Evolutionary conservation across 106 monocot genomes (phyloP).

Genomic region (Apostasia shenzhenica): DNA sequence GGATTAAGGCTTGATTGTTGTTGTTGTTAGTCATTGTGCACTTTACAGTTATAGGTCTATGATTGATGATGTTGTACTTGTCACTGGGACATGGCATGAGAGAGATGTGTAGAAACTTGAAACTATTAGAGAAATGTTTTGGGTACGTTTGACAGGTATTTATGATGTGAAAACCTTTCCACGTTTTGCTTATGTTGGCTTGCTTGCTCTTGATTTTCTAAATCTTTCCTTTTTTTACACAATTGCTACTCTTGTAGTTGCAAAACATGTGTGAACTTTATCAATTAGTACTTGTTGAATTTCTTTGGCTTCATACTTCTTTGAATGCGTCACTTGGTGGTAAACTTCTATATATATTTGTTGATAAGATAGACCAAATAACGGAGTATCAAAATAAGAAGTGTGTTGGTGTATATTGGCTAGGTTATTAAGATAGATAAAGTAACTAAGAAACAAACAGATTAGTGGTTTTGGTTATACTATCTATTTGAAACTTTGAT

Average conservation of each 20-base stretch:
- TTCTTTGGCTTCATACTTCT: slow-evolving; percentile 92
- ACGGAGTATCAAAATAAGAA: no score
- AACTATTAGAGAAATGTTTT: slow-evolving; percentile 84
- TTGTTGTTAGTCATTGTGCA: no score
- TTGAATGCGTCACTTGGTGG: slow-evolving; percentile 97
- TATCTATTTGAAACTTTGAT: no score
- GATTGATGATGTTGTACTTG: slow-evolving; percentile 99
- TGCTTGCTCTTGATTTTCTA: background rate
- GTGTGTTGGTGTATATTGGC: no score
- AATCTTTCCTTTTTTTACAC: slow-evolving; percentile 18
- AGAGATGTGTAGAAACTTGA: slow-evolving; percentile 81
- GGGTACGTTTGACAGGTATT: slow-evolving; percentile 99
- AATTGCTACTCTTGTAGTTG: slow-evolving; percentile 89
- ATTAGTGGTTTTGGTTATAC: no score
- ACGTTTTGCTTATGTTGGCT: background rate
- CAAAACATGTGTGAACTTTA: slow-evolving; percentile 98
- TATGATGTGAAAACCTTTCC: background rate
- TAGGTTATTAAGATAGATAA: no score
- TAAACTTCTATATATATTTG: slow-evolving; percentile 11
- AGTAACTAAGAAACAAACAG: no score
- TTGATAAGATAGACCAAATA: no score
- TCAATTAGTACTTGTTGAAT: slow-evolving; percentile 94
- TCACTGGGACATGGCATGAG: slow-evolving; percentile 95
- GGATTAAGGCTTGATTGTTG: no score
- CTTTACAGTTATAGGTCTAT: slow-evolving; percentile 77